A percentile compares a stretch with the other conserved stretches of the same genome.
These are phyloP conservation scores for Petrea volubilis DNA, from an alignment of 257 asterid species.

Conservation along the genomic window DNA sequence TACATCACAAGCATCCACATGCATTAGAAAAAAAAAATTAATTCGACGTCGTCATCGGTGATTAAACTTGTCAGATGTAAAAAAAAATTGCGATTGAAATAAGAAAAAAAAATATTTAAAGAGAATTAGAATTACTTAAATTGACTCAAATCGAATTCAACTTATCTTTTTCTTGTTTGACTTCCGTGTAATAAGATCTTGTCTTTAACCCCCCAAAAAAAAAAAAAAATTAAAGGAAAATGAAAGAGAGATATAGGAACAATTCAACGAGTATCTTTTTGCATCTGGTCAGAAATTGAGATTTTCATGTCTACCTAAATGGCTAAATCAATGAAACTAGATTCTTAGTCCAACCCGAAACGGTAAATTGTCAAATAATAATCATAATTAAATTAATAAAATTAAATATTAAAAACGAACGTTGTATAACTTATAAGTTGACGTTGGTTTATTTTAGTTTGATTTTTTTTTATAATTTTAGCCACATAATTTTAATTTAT, in stretches of 20 bases:
- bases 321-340: conserved; percentile 9
- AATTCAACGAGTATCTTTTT: conserved; percentile 30
- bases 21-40: conserved; percentile 30
- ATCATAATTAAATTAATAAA: background rate
- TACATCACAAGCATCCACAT: conserved; percentile 37
- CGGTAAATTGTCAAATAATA: conserved; percentile 10
- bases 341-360: conserved; percentile 13
- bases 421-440: background rate
- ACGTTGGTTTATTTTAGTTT: background rate
- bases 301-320: conserved; percentile 23
- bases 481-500: no score
- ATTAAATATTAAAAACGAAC: no score
- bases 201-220: conserved; percentile 26
- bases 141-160: conserved; percentile 21
- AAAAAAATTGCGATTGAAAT: conserved; percentile 7
- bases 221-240: background rate
- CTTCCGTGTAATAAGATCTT: conserved; percentile 52
- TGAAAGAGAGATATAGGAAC: conserved; percentile 12
- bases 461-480: no score
- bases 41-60: conserved; percentile 31
- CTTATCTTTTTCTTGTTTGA: conserved; percentile 45
- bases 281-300: conserved; percentile 30
- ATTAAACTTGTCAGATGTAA: conserved; percentile 27
- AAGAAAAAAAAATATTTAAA: conserved; percentile 11
- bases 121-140: conserved; percentile 12